Percentiles rank a stretch among this genome's conserved stretches.
phyloP scores from a whole-genome alignment of 306 rosid species.

The Cicer chorassanicum region DNA sequence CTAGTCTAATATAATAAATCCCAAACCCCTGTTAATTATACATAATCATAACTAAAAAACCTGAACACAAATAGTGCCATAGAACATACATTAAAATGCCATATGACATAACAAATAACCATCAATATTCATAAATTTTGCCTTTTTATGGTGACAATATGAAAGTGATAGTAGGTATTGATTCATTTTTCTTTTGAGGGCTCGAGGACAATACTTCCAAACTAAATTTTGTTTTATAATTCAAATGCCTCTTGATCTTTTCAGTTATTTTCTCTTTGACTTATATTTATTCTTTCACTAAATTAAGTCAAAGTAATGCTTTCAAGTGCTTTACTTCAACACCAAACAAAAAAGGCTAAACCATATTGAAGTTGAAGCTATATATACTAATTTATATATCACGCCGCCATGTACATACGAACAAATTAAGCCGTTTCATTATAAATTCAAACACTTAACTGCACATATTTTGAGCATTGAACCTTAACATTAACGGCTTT shows the following conservation, averaged over 20 bases:
- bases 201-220: constrained; percentile 86
- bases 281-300: constrained; percentile 13
- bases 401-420: constrained; percentile 3
- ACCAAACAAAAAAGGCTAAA: constrained; percentile 31
- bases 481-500: constrained; percentile 7
- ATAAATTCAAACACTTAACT: constrained; percentile 16
- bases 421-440: not conserved
- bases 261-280: constrained; percentile 36
- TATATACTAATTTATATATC: not conserved
- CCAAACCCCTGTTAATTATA: no score
- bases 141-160: constrained; percentile 48
- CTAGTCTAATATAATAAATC: no score
- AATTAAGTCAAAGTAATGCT: constrained; percentile 43
- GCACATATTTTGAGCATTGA: constrained; percentile 37
- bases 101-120: constrained; percentile 38
- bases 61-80: no score
- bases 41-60: no score
- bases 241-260: constrained; percentile 35
- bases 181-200: constrained; percentile 65
- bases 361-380: constrained; percentile 33
- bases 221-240: constrained; percentile 46
- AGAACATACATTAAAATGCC: not conserved
- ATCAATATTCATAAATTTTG: constrained; percentile 43
- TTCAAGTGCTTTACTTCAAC: constrained; percentile 38
- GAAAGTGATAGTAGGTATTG: constrained; percentile 49